A percentile compares a stretch with the other conserved stretches of the same genome.
These are phyloP conservation scores for Picochlorum sp. DNA, from an alignment of 139 green algal species.

Conservation along the genomic window DNA sequence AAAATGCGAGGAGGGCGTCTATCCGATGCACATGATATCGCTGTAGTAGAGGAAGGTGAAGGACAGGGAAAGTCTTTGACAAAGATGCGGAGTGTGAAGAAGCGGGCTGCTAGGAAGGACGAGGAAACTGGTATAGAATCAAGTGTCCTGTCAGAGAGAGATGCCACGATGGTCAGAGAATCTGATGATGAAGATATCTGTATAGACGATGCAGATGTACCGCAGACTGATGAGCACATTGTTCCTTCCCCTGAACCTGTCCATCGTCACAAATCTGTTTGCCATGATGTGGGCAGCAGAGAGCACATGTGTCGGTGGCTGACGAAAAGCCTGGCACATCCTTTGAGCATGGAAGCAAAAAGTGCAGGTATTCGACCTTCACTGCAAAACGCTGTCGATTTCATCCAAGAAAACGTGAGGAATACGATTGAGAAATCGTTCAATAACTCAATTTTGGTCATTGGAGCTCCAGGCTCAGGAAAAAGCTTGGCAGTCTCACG, in stretches of 20 bases:
- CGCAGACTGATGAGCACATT: neutral
- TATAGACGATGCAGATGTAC: neutral
- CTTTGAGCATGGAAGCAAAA: constrained; percentile 5
- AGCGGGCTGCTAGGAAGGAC: neutral
- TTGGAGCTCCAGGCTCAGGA: constrained; percentile 36
- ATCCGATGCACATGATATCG: neutral
- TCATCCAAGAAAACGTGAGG: constrained; percentile 2
- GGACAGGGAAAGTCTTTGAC: neutral
- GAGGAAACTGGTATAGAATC: neutral
- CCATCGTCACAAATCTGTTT: no score
- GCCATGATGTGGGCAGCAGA: no score
- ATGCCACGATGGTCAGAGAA: constrained; percentile 1
- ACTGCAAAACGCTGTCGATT: constrained; percentile 1
- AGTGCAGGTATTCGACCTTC: neutral
- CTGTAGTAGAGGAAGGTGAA: constrained; percentile 21
- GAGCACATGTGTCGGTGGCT: constrained; percentile 3
- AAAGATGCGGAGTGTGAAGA: neutral
- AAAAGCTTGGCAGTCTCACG: constrained; percentile 53
- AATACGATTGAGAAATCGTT: constrained; percentile 16
- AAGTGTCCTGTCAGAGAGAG: neutral
- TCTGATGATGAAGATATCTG: constrained; percentile 1
- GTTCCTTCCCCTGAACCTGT: no score
- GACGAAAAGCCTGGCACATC: constrained; percentile 1
- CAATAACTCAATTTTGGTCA: constrained; percentile 35
- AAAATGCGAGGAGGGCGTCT: neutral